Evolutionary conservation across 345 rosid species (phyloP).

Genomic region (Boechera stricta): DNA sequence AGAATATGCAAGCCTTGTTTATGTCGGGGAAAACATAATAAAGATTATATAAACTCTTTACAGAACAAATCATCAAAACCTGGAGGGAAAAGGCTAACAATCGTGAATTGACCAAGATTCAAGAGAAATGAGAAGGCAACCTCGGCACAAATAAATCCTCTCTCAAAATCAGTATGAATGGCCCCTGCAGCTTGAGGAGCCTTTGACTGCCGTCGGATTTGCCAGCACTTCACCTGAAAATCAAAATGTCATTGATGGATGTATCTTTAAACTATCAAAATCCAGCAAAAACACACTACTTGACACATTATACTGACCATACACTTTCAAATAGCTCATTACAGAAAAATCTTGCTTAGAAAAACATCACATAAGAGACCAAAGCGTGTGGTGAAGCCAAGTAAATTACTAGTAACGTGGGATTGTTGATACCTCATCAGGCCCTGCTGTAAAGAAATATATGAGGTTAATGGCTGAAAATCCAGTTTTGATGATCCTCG

Average conservation of each 20-base stretch:
- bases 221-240: slow-evolving; percentile 97
- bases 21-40: not conserved
- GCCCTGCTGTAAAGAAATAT: slow-evolving; percentile 97
- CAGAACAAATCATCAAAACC: not conserved
- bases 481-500: slow-evolving; percentile 97
- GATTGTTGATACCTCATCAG: slow-evolving; percentile 76
- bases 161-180: slow-evolving; percentile 94
- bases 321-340: not conserved
- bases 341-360: slow-evolving; percentile 7
- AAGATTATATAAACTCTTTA: not conserved
- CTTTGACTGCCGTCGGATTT: slow-evolving; percentile 87
- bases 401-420: slow-evolving; percentile 20
- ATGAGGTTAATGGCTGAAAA: slow-evolving; percentile 95
- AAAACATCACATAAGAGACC: slow-evolving; percentile 8
- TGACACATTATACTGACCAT: not conserved
- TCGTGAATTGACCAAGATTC: slow-evolving; percentile 15
- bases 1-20: not conserved
- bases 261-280: not conserved
- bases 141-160: slow-evolving; percentile 99
- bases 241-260: slow-evolving; percentile 23
- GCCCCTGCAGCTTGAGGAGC: slow-evolving; percentile 99
- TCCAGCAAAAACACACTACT: slow-evolving; percentile 9
- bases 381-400: not conserved
- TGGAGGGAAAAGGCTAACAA: slow-evolving; percentile 5
- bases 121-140: slow-evolving; percentile 48